A percentile compares a stretch with the other conserved stretches of the same genome.
These are phyloP conservation scores for Talinum fruticosum DNA, from an alignment of 148 eudicot species.

Conservation along the genomic window DNA sequence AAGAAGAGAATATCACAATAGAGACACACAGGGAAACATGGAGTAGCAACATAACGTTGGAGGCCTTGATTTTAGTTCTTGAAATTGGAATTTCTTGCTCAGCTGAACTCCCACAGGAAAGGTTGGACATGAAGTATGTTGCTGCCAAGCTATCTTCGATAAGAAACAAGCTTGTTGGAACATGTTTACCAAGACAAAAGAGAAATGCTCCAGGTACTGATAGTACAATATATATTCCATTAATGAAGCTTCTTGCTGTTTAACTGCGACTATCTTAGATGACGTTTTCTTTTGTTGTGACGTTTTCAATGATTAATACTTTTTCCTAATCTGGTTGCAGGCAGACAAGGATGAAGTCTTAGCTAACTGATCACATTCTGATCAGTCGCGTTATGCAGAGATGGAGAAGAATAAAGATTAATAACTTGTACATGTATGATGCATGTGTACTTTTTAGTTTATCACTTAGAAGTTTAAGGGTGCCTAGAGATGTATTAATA, in stretches of 20 bases:
- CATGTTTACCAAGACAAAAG: neutral
- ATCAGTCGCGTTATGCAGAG: neutral
- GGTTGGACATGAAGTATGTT: slow-evolving; percentile 10
- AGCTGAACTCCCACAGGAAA: neutral
- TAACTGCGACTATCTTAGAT: too few species aligned
- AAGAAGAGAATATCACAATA: neutral
- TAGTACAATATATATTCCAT: neutral
- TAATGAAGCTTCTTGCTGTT: neutral
- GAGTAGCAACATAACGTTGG: neutral
- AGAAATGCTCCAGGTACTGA: neutral
- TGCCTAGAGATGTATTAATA: too few species aligned
- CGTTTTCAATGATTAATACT: neutral
- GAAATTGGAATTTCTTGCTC: slow-evolving; percentile 16
- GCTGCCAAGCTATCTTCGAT: slow-evolving; percentile 10
- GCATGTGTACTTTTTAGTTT: too few species aligned
- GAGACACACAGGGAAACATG: neutral
- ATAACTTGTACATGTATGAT: too few species aligned
- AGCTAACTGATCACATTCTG: neutral
- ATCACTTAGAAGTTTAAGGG: too few species aligned
- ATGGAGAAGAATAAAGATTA: neutral
- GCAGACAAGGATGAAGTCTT: neutral
- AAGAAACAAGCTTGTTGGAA: slow-evolving; percentile 7
- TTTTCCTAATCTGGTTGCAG: neutral
- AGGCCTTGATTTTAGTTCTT: slow-evolving; percentile 5
- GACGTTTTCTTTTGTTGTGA: too few species aligned